phyloP scores from a whole-genome alignment of 208 protist genomes.

The Blastocrithidia nonstop region DNA sequence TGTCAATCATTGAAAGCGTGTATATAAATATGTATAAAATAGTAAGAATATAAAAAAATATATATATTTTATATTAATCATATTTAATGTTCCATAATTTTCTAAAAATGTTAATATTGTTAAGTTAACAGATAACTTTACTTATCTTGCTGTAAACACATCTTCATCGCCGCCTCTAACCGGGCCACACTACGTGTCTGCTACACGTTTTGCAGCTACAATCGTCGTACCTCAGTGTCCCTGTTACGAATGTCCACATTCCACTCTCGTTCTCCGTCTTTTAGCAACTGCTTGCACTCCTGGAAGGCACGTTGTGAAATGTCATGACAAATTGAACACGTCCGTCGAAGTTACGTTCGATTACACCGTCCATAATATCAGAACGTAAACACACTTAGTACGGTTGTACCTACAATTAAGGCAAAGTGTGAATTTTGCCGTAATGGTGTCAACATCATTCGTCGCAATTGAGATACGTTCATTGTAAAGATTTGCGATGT shows the following conservation, averaged over 20 bases:
- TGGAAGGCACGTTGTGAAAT: slow-evolving; percentile 33
- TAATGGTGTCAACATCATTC: slow-evolving; percentile 23
- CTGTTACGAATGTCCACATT: slow-evolving; percentile 37
- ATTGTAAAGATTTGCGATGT: slow-evolving; percentile 7
- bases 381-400: slow-evolving; percentile 37
- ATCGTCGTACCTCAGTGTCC: slow-evolving; percentile 45
- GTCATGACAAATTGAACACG: slow-evolving; percentile 31
- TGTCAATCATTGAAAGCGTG: too few relatives aligned
- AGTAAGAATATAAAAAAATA: slow-evolving; percentile 1
- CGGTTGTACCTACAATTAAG: slow-evolving; percentile 28
- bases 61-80: slow-evolving; percentile 2
- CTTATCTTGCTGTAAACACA: slow-evolving; percentile 29
- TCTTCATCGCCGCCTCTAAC: slow-evolving; percentile 66
- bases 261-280: slow-evolving; percentile 49
- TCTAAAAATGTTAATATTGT: background rate
- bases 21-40: slow-evolving; percentile 3
- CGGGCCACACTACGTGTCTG: slow-evolving; percentile 71
- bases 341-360: slow-evolving; percentile 19
- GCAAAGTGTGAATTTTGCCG: slow-evolving; percentile 28
- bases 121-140: background rate
- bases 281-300: slow-evolving; percentile 52
- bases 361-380: slow-evolving; percentile 56
- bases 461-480: slow-evolving; percentile 26
- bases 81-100: background rate
- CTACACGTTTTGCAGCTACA: slow-evolving; percentile 84